Evolutionary conservation across 2,329 filamentous ascomycete species (phyloP), one percentile per base, ranked within the genome.

Genomic region (Harringtonia aguacate): DNA sequence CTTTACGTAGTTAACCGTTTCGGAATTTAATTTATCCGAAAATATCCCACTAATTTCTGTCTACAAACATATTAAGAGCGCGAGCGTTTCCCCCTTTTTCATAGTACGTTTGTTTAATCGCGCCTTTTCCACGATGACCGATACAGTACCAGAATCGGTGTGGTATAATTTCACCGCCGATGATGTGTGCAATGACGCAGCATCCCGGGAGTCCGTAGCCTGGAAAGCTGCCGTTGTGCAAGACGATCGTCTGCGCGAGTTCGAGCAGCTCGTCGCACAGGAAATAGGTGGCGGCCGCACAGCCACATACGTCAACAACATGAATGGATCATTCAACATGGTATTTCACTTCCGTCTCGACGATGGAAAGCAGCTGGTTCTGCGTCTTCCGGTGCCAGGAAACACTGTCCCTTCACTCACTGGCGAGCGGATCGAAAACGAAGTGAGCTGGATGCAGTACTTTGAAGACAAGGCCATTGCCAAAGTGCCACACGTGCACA

Each of bases 401-500:
- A n/a, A 15, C 29, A 17, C 10, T 5, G 27, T 21, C 7, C 38
- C 38, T 21, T n/a, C 15, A 12, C 38, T 40, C 9, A 20, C 27
- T 6, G 38, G 14, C 12, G 38, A 40, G 28, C 15, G 17, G 38
- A n/a, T 40, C 28, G 38, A 40, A 20, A 40, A 30, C 17, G 38
- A 40, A 20, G 38, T 30, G 17, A n/a, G 8, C 24, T 40, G 38
- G 38, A 40, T 40, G 38, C 38, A 31, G n/a, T 40, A 40, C 27
- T 30, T 40, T 21, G 38, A 30, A 20, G 38, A 30, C 15, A n/a
- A 29, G 8, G 28, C 9, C 28, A 21, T 40, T 30, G 17, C 28
- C 38, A 40, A 40, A 20, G 38, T 40, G 4, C 38, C 38, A 12
- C 24, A 30, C 28, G 27, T 40, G 13, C n/a, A 40, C 38, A 31